These are phyloP conservation scores for Macaranga tanarius DNA, from an alignment of 441 rosid genomes.

Conservation along the genomic window DNA sequence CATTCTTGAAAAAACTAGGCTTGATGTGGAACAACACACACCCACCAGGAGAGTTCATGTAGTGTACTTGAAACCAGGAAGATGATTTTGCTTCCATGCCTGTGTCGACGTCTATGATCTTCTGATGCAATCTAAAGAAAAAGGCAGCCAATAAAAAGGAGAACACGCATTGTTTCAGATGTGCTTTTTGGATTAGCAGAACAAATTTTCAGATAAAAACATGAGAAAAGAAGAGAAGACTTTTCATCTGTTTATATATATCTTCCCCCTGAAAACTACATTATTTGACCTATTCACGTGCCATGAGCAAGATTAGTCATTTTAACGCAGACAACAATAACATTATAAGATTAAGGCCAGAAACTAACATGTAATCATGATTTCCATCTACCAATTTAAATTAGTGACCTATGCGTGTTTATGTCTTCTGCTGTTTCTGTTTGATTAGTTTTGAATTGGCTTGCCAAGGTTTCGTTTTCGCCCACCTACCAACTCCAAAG, in stretches of 20 bases:
- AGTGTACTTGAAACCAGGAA: background rate
- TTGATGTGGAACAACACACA: slow-evolving; percentile 18
- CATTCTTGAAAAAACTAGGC: slow-evolving; percentile 12
- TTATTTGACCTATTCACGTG: background rate
- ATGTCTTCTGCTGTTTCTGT: no score
- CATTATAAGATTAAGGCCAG: background rate
- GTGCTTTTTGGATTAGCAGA: background rate
- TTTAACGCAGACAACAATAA: background rate
- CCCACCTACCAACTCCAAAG: no score
- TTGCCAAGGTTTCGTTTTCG: no score
- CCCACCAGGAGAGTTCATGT: background rate
- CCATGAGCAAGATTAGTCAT: background rate
- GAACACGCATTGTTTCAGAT: background rate
- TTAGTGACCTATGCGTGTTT: no score
- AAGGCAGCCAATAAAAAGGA: background rate
- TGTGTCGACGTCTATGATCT: background rate
- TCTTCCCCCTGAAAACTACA: background rate
- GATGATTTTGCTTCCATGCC: background rate
- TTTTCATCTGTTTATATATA: background rate
- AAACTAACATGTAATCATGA: background rate
- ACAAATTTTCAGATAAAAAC: background rate
- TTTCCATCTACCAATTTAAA: no score
- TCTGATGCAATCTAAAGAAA: background rate
- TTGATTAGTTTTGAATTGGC: no score
- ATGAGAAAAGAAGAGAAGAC: background rate